phyloP scores from a whole-genome alignment of 352 stramenopile species.

The Pythium aristosporum region DNA sequence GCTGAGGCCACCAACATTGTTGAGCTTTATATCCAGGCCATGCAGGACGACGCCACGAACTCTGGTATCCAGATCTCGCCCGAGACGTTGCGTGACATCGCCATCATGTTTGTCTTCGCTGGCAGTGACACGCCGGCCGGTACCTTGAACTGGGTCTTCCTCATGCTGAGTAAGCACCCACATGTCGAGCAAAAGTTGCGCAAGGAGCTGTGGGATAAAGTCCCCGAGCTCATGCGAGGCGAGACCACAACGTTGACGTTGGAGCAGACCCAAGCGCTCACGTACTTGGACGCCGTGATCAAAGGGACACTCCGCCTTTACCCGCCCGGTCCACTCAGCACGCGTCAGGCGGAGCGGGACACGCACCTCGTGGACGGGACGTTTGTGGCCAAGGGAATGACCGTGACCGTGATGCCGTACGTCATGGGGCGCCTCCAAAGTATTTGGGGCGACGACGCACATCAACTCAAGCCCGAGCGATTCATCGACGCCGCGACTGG shows the following conservation, averaged over 20 bases:
- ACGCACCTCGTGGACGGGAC: too few relatives aligned
- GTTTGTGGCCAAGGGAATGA: too few relatives aligned
- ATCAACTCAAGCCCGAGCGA: too few relatives aligned
- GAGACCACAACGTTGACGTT: too few relatives aligned
- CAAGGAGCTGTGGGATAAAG: constrained; percentile 27
- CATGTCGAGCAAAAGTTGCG: constrained; percentile 31
- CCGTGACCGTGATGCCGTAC: too few relatives aligned
- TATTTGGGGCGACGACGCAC: too few relatives aligned
- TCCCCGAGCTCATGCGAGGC: too few relatives aligned
- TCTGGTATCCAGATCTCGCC: constrained; percentile 9
- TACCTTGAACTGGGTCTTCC: constrained; percentile 46
- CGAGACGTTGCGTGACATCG: constrained; percentile 43
- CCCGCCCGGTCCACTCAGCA: constrained; percentile 33
- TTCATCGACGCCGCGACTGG: constrained; percentile 32
- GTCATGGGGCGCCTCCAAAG: too few relatives aligned
- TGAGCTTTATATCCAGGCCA: constrained; percentile 25
- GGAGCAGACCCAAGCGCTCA: too few relatives aligned
- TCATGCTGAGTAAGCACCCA: constrained; percentile 37
- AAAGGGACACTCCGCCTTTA: constrained; percentile 12
- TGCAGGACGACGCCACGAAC: constrained; percentile 17
- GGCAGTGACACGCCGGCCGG: constrained; percentile 52
- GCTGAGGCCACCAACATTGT: constrained; percentile 20
- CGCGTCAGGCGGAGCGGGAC: constrained; percentile 45
- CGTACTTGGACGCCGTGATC: too few relatives aligned
- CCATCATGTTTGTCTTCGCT: constrained; percentile 50